Evolutionary conservation across 1,284 basidiomycete species (phyloP).

Genomic region (Austroboletus niveus): DNA sequence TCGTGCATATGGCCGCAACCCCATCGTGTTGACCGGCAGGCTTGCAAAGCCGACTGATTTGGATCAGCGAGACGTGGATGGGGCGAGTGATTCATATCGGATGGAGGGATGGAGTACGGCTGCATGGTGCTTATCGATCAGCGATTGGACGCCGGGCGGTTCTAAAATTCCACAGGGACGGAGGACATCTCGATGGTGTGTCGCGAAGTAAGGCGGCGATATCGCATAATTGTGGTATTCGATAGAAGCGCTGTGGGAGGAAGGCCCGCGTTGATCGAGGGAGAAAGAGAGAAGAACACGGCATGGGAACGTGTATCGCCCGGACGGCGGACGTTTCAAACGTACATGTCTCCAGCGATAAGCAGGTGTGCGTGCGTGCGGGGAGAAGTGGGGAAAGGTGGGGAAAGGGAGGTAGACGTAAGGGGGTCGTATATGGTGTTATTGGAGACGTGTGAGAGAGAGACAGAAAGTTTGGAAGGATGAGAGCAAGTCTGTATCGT

Average conservation of each 20-base stretch:
- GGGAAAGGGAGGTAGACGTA: slow-evolving; percentile 13
- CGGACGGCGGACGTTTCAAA: slow-evolving; percentile 5
- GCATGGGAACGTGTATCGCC: slow-evolving; percentile 6
- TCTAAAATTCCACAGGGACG: slow-evolving; percentile 6
- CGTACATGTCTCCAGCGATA: background rate
- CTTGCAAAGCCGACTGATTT: background rate
- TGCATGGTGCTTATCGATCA: slow-evolving; percentile 5
- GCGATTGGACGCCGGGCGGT: background rate
- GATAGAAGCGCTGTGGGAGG: slow-evolving; percentile 24
- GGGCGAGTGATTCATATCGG: slow-evolving; percentile 2
- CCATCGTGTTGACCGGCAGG: background rate
- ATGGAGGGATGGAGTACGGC: background rate
- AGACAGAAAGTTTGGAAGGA: too few species aligned
- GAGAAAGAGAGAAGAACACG: slow-evolving; percentile 8
- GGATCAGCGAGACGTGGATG: background rate
- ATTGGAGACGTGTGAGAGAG: background rate
- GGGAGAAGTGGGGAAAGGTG: slow-evolving; percentile 29
- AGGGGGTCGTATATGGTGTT: slow-evolving; percentile 7
- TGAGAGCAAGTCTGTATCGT: background rate
- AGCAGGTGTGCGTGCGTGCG: background rate
- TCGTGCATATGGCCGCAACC: background rate
- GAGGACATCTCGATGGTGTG: slow-evolving; percentile 1
- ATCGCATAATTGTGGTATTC: slow-evolving; percentile 21
- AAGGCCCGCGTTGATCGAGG: slow-evolving; percentile 17
- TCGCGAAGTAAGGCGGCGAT: slow-evolving; percentile 15